Percentiles rank a stretch among this genome's conserved stretches.
Evolutionary conservation across 352 stramenopile species (phyloP).

Genomic region (Globisporangium sylvaticum): DNA sequence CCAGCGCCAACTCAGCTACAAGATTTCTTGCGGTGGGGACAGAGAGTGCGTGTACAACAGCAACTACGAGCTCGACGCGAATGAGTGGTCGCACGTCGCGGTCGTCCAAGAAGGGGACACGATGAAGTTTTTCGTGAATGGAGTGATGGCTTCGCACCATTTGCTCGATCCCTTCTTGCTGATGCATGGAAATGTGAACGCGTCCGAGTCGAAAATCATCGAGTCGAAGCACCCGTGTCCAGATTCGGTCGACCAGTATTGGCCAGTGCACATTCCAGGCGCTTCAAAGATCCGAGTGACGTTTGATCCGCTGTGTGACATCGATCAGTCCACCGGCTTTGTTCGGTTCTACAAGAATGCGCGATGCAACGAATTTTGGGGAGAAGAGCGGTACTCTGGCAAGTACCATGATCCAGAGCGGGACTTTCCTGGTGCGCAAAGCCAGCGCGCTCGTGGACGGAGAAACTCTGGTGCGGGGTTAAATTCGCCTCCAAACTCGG

Average conservation of each 20-base stretch:
- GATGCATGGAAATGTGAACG: slow-evolving; percentile 34
- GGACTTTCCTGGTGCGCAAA: slow-evolving; percentile 72
- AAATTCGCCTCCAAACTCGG: slow-evolving; percentile 12
- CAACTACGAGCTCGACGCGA: slow-evolving; percentile 53
- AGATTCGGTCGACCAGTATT: slow-evolving; percentile 59
- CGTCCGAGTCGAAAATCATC: slow-evolving; percentile 49
- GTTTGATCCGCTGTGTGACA: slow-evolving; percentile 69
- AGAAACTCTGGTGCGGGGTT: slow-evolving; percentile 17
- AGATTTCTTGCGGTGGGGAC: slow-evolving; percentile 48
- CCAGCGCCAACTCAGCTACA: slow-evolving; percentile 60
- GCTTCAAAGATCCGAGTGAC: slow-evolving; percentile 66
- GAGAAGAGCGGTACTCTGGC: slow-evolving; percentile 64
- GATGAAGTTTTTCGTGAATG: slow-evolving; percentile 68
- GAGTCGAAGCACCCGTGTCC: slow-evolving; percentile 58
- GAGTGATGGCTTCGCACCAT: slow-evolving; percentile 55
- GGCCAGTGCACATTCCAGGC: slow-evolving; percentile 63
- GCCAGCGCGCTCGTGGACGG: slow-evolving; percentile 38
- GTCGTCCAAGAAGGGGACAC: slow-evolving; percentile 62
- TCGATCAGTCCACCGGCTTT: slow-evolving; percentile 54
- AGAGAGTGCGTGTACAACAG: slow-evolving; percentile 64
- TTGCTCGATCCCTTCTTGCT: slow-evolving; percentile 64
- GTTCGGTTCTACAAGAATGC: slow-evolving; percentile 73
- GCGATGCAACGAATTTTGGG: slow-evolving; percentile 63
- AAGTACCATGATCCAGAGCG: slow-evolving; percentile 70
- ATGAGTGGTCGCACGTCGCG: slow-evolving; percentile 63